Evolutionary conservation across 305 asterid genomes (phyloP).

Genomic region (Solanum aculeatissimum): DNA sequence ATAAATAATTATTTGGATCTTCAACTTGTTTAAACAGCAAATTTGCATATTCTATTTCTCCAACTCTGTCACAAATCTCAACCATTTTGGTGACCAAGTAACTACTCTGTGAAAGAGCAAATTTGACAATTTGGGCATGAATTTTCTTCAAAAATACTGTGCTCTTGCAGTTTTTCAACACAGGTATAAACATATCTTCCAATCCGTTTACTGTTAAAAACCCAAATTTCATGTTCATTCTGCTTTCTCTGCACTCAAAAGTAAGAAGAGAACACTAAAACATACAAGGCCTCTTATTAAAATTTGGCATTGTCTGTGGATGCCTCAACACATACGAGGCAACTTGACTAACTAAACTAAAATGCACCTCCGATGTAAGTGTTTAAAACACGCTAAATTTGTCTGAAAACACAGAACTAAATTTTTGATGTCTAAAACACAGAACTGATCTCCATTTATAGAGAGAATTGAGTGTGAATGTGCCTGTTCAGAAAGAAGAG

Average conservation of each 20-base stretch:
- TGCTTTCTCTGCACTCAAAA: background rate
- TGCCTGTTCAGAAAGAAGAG: too few relatives aligned
- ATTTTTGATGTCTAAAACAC: too few relatives aligned
- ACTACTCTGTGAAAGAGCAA: constrained; percentile 53
- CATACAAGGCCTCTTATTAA: too few relatives aligned
- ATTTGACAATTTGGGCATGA: constrained; percentile 60
- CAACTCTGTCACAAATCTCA: constrained; percentile 53
- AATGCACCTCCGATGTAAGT: too few relatives aligned
- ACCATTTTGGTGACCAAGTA: constrained; percentile 73
- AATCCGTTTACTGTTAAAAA: constrained; percentile 30
- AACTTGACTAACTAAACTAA: too few relatives aligned
- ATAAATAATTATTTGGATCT: constrained; percentile 47
- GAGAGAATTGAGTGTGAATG: too few relatives aligned
- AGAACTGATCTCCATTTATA: too few relatives aligned
- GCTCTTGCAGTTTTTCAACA: constrained; percentile 40
- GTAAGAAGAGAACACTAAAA: too few relatives aligned
- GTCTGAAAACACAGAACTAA: too few relatives aligned
- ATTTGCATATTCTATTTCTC: constrained; percentile 44
- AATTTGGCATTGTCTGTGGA: too few relatives aligned
- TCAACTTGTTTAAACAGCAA: constrained; percentile 42
- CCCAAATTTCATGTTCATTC: constrained; percentile 12
- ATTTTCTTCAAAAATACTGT: constrained; percentile 33
- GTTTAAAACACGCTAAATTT: too few relatives aligned
- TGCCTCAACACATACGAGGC: too few relatives aligned
- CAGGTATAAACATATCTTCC: constrained; percentile 49